Base-by-base conservation (phyloP, 1,284 basidiomycete species). In the Phellinidium pouzarii region DNA sequence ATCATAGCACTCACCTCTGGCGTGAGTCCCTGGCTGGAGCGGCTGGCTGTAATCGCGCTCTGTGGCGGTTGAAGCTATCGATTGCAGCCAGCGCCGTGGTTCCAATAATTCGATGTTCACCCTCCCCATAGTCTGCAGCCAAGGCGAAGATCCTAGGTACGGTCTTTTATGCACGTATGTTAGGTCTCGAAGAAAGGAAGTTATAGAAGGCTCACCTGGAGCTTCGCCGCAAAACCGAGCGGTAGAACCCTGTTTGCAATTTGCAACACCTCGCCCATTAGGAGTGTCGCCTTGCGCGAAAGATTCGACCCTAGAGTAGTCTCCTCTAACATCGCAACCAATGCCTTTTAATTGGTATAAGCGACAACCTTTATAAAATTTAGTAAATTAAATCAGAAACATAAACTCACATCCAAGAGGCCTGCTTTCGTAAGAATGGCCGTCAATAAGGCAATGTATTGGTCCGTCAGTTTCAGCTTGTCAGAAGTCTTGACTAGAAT, bases 181-280 rank as follows among this genome's bases (percentile, higher is more conserved):
- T 12, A 38, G 27, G 45, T 44, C n/a, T 27, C 19, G 14, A 29
- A n/a, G 23, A 6, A 46, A 19, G 26, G 0, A 11, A 9, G 46
- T 27, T 48, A 26, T 19, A 12, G 37, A 34, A 14, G 26, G 60
- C 71, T 56, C 53, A 84, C 89, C 73, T 95, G 93, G 27, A 96
- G 82, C 49, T 79, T 79, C 1, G 92, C 88, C 1, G 93, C 91
- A 49, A 89, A 74, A 1, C 81, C 75, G 19, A 93, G 69, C 0
- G 96, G 95, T n/a, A 99, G 68, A 1, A 96, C 84, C 49, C 86
- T 79, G 61, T 94, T 97, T 0, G 91, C 84, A 63, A 94, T 82
- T 48, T 92, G 87, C 45, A 98, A 74, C 7, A 98, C 71, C 66
- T 98, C 93, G 5, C 90, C 93, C 67, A 99, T 82, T n/a, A 99